Conservation (phyloP, 495 filamentous ascomycete species). For the Neurospora sp. region DNA sequence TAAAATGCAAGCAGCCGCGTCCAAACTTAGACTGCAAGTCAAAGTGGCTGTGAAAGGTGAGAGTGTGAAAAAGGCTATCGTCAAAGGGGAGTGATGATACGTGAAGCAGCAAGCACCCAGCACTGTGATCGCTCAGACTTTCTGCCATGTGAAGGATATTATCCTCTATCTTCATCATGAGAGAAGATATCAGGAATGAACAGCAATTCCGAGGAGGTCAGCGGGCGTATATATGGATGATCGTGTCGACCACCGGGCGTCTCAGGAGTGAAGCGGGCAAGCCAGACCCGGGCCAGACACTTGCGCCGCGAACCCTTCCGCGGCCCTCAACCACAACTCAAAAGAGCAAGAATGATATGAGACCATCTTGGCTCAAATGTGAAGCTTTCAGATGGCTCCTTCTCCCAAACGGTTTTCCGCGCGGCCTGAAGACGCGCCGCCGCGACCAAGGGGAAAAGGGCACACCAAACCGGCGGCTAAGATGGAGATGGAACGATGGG, state of each 20-base stretch:
- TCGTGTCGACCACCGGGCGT: not conserved
- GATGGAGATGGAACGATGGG: not conserved
- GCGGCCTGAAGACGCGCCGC: not conserved
- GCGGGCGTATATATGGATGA: not conserved
- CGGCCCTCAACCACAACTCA: not conserved
- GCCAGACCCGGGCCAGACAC: not conserved
- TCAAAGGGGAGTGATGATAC: not conserved
- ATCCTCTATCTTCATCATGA: not conserved
- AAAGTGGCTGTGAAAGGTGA: not conserved
- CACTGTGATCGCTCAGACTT: not conserved
- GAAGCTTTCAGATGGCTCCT: not conserved
- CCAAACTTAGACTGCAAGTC: not conserved
- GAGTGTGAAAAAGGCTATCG: not conserved
- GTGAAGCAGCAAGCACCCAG: not conserved
- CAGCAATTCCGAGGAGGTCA: not conserved
- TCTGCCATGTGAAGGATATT: not conserved
- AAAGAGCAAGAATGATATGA: not conserved
- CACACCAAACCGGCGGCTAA: not conserved
- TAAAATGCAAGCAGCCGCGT: not conserved
- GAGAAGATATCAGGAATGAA: not conserved
- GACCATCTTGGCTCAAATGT: not conserved
- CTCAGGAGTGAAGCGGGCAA: not conserved
- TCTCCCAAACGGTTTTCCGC: not conserved
- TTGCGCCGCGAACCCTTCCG: not conserved
- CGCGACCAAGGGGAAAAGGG: not conserved